phyloP scores from a whole-genome alignment of 2,329 filamentous ascomycete genomes.

The Pseudocercospora crystallina region DNA sequence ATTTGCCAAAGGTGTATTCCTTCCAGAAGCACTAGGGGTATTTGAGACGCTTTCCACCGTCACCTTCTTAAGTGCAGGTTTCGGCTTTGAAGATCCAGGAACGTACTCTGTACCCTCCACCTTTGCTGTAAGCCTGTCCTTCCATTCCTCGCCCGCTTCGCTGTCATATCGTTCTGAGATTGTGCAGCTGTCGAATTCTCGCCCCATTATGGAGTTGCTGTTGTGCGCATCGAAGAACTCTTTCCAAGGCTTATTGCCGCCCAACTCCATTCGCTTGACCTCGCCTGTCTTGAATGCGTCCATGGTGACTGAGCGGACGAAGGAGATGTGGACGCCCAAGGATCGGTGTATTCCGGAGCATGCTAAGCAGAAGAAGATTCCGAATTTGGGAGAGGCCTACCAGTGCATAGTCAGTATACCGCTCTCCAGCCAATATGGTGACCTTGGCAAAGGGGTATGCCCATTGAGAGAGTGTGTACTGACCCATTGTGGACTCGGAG shows the following conservation, averaged over 20 bases:
- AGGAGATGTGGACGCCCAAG: conserved; percentile 95
- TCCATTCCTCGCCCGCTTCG: conserved; percentile 91
- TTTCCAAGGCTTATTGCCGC: conserved; percentile 86
- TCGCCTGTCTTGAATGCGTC: conserved; percentile 94
- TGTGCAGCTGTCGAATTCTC: conserved; percentile 77
- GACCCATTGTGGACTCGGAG: conserved; percentile 97
- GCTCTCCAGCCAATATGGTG: neutral
- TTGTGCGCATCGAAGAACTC: conserved; percentile 71
- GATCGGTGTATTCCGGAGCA: conserved; percentile 94
- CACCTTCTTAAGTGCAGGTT: conserved; percentile 22
- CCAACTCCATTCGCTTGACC: conserved; percentile 88
- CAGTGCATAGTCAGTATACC: conserved; percentile 7
- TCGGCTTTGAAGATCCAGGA: conserved; percentile 41
- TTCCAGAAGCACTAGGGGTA: conserved; percentile 26
- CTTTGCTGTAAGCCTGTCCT: conserved; percentile 82
- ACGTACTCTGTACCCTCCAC: conserved; percentile 87
- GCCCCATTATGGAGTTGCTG: conserved; percentile 45
- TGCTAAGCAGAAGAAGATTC: conserved; percentile 96
- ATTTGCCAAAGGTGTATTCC: conserved; percentile 26
- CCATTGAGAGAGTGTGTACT: neutral
- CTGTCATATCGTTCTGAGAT: conserved; percentile 89
- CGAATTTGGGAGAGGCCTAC: conserved; percentile 84
- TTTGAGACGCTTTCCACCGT: conserved; percentile 26
- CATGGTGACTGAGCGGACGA: conserved; percentile 97
- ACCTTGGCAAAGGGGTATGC: neutral